Evolutionary conservation across 768 basidiomycete species (phyloP).

Genomic region (Aureoboletus auriporus): DNA sequence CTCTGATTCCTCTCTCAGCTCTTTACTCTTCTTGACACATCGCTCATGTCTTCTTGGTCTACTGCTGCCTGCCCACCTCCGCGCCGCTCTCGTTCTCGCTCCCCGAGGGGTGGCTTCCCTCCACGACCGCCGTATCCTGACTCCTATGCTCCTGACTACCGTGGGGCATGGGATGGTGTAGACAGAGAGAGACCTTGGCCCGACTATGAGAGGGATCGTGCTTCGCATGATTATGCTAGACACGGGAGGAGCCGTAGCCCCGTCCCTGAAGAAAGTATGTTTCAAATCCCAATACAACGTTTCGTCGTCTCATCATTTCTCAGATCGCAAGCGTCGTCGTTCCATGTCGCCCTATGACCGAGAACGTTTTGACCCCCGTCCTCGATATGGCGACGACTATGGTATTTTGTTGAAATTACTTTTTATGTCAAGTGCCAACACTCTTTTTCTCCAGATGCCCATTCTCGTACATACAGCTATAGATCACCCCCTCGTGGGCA

Average conservation of each 20-base stretch:
- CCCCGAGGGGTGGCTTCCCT: slow-evolving; percentile 53
- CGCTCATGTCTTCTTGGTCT: slow-evolving; percentile 76
- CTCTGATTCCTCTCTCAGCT: slow-evolving; percentile 47
- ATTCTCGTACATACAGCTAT: slow-evolving; percentile 61
- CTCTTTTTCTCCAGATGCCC: slow-evolving; percentile 45
- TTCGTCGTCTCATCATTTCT: slow-evolving; percentile 15
- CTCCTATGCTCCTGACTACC: slow-evolving; percentile 53
- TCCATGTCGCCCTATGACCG: slow-evolving; percentile 74
- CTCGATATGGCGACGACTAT: slow-evolving; percentile 77
- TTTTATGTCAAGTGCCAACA: slow-evolving; percentile 3
- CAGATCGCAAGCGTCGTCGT: slow-evolving; percentile 73
- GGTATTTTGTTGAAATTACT: slow-evolving; percentile 43
- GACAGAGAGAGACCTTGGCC: slow-evolving; percentile 69
- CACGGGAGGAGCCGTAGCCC: slow-evolving; percentile 80
- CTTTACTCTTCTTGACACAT: slow-evolving; percentile 26
- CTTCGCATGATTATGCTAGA: slow-evolving; percentile 61
- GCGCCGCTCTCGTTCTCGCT: slow-evolving; percentile 81
- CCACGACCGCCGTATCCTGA: slow-evolving; percentile 57
- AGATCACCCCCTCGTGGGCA: slow-evolving; percentile 64
- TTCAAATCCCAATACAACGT: background rate
- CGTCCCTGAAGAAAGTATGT: slow-evolving; percentile 59
- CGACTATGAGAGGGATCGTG: slow-evolving; percentile 65
- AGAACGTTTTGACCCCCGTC: slow-evolving; percentile 78
- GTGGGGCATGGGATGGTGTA: slow-evolving; percentile 65
- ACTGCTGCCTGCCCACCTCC: slow-evolving; percentile 64